A percentile compares a stretch with the other conserved stretches of the same genome.
Conservation (phyloP, 1,284 basidiomycete species). For the Wolfiporia cocos region DNA sequence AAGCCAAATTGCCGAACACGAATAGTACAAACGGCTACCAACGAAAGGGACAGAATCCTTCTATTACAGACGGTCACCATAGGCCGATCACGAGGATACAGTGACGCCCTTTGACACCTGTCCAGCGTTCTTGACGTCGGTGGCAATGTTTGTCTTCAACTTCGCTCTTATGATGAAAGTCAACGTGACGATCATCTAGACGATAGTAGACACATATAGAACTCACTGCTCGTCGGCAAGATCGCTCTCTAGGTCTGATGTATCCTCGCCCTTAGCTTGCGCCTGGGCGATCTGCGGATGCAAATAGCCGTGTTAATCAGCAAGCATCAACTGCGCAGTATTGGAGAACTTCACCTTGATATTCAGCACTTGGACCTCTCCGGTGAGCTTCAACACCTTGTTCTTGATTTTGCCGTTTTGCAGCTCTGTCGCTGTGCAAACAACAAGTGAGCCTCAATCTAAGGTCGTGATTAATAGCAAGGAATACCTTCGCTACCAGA, state of each 20-base stretch:
- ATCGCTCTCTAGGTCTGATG: slow-evolving; percentile 22
- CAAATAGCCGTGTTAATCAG: neutral
- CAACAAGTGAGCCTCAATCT: neutral
- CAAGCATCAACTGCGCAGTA: no score
- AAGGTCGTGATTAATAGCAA: neutral
- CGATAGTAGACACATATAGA: no score
- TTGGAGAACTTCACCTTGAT: slow-evolving; percentile 27
- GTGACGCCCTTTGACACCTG: slow-evolving; percentile 27
- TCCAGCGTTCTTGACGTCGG: slow-evolving; percentile 28
- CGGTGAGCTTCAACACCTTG: slow-evolving; percentile 46
- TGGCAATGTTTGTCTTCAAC: slow-evolving; percentile 31
- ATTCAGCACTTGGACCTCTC: slow-evolving; percentile 32
- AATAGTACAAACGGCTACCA: no score
- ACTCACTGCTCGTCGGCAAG: slow-evolving; percentile 29
- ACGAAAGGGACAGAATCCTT: no score
- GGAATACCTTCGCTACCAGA: slow-evolving; percentile 20
- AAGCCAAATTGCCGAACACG: no score
- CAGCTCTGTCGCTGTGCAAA: slow-evolving; percentile 28
- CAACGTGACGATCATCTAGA: no score
- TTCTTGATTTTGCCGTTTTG: slow-evolving; percentile 44
- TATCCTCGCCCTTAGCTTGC: slow-evolving; percentile 29
- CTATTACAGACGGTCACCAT: no score
- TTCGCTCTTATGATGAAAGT: no score
- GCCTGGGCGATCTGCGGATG: slow-evolving; percentile 30
- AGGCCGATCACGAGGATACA: slow-evolving; percentile 5